Base-by-base conservation (phyloP, 2,329 filamentous ascomycete species). In the Trichoderma cornu-damae region DNA sequence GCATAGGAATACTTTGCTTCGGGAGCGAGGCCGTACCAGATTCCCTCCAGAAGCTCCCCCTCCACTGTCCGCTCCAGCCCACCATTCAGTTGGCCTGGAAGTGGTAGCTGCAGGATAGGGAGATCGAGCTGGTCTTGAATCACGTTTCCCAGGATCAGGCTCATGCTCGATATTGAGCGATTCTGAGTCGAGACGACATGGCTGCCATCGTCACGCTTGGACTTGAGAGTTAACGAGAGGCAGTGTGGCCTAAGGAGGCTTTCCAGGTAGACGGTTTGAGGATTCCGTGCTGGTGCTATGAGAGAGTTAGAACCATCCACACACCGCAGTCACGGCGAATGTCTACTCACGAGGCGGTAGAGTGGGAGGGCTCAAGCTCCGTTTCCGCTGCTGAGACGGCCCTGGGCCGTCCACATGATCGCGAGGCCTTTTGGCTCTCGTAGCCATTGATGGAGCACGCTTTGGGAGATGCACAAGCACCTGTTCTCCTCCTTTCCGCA, bases 21-120 rank as follows among this genome's bases (percentile, higher is more conserved):
- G 4, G 62, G 54, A 6, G 58, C 57, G 18, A 71, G 55, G 1
- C 18, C 56, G 5, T 56, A 48, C 69, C 69, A 71, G 4, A 68
- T 24, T 11, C 67, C 64, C 40, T 71, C 68, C 9, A 71, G 60
- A 9, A 70, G 48, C 40, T 64, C 59, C 7, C 69, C 69, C 30
- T 61, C 54, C 1, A 63, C 51, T 2, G 48, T 40, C 7, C 43
- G 49, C 26, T 56, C 49, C 6, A 65, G 26, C 14, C 40, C 16
- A 8, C 22, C 30, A 4, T 37, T 7, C 4, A 18, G 14, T 7
- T 53, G 26, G 3, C 18, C 42, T 22, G 59, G 18, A 32, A 6
- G 28, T 3, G 63, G 60, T 44, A 64, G 54, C n/a, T 28, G 47
- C 26, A 65, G 32, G 4, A 64, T 22, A n/a, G 63, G 62, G 32